These are phyloP conservation scores for Capsicum chinense DNA, from an alignment of 257 asterid genomes.

Conservation along the genomic window DNA sequence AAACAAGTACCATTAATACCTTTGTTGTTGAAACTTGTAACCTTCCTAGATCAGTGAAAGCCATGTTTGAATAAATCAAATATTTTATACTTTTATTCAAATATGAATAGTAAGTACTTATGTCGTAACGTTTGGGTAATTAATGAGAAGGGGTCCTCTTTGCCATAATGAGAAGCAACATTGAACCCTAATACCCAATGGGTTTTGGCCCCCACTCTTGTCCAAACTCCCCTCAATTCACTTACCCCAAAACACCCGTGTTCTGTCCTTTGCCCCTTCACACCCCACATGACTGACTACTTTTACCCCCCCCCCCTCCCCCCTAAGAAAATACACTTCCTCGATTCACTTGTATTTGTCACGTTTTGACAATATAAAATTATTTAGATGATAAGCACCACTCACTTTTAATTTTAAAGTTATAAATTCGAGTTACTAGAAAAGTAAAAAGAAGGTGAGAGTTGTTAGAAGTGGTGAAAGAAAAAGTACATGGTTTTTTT, in stretches of 20 bases:
- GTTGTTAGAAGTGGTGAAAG: no score
- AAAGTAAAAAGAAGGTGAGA: no score
- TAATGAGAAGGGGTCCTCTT: conserved; percentile 19
- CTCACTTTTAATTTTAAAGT: no score
- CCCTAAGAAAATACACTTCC: rapidly evolving
- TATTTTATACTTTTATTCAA: not conserved
- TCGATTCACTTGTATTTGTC: no score
- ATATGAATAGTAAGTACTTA: no score
- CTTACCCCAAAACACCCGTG: conserved; percentile 56
- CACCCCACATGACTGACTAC: conserved; percentile 24
- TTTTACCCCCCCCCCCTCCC: not conserved
- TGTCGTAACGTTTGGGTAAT: not conserved
- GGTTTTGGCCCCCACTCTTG: conserved; percentile 48
- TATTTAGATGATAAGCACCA: no score
- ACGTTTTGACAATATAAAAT: no score
- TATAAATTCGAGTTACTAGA: no score
- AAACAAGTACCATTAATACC: conserved; percentile 35
- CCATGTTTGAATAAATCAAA: conserved; percentile 29
- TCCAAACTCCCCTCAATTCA: conserved; percentile 40
- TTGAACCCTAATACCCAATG: conserved; percentile 8
- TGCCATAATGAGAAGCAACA: conserved; percentile 26
- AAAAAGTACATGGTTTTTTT: no score
- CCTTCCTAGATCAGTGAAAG: conserved; percentile 47
- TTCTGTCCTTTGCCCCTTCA: conserved; percentile 37
- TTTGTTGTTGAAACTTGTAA: conserved; percentile 53